Evolutionary conservation across 108 stramenopile genomes (phyloP), one percentile per base, ranked within the genome.

Genomic region (Discostella stelligeroides): DNA sequence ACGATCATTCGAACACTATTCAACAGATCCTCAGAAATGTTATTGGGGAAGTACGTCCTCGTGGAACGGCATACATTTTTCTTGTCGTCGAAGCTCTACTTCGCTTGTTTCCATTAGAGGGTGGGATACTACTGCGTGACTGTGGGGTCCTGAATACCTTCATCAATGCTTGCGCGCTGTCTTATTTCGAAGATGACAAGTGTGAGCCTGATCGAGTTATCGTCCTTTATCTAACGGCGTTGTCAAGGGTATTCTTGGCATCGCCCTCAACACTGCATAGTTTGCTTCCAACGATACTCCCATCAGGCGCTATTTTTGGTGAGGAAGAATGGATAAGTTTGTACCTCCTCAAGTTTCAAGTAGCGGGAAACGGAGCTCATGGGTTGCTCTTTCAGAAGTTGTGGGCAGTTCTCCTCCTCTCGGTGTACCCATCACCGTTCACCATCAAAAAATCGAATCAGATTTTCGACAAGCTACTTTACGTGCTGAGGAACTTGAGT

Each of bases 151-250:
- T 79, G 55, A 56, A 34, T 13, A 63, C 53, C 58, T 54, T 79
- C 50, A 14, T 75, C 10, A 56, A 69, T 20, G 76, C 82, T 4
- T 82, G 82, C 43, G 76, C 67, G 2, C 11, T 20, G 2, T 23
- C 55, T 38, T 81, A 48, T 41, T 62, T 29, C 30, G 63, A 57
- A 39, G 55, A 64, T 2, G 57, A 62, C 29, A 34, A 63, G 0
- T 45, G 77, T 46, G 82, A 82, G 15, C 82, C 82, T 39, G 76
- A 75, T 34, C 59, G 77, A 40, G 77, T 79, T 7, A 79, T 82
- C 50, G 64, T 72, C 10, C 57, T 79, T 13, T 82, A 82, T 48
- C 29, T 82, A 21, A 78, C 70, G 34, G 68, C 70, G 7, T 20
- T 82, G 49, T 72, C 82, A 48, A 60, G 82, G 28, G 50, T 67